Conservation (phyloP, 805 yeast species). For the Saturnispora ahearnii region DNA sequence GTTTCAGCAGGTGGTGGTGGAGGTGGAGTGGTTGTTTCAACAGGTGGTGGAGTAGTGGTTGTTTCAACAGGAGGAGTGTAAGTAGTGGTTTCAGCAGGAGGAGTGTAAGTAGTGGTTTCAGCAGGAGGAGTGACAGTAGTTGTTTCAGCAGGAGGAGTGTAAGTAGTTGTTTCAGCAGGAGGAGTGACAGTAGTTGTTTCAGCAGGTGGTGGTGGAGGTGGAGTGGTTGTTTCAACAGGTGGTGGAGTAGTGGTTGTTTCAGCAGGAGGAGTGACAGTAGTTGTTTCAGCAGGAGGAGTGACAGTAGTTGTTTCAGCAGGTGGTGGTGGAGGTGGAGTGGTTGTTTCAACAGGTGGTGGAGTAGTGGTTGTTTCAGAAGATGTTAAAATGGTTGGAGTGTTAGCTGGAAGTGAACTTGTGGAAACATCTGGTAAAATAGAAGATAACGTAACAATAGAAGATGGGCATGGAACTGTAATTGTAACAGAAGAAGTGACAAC, state of each 20-base stretch:
- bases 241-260: no score
- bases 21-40: conserved; percentile 7
- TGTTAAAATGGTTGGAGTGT: no score
- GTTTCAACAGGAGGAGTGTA: no score
- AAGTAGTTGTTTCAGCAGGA: not conserved
- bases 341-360: no score
- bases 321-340: conserved; percentile 6
- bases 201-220: conserved; percentile 1
- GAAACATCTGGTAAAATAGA: no score
- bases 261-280: no score
- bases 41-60: no score
- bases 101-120: not conserved
- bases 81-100: no score
- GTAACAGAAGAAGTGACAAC: not conserved
- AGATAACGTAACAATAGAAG: not conserved
- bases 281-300: no score
- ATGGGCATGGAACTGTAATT: conserved; percentile 1
- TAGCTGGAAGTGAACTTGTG: no score
- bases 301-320: not conserved
- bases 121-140: conserved; percentile 4
- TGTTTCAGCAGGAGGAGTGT: no score
- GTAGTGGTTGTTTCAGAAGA: no score
- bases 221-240: not conserved
- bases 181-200: not conserved
- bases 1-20: not conserved